phyloP scores from a whole-genome alignment of 2,329 filamentous ascomycete species.

The Colletotrichum noveboracense region DNA sequence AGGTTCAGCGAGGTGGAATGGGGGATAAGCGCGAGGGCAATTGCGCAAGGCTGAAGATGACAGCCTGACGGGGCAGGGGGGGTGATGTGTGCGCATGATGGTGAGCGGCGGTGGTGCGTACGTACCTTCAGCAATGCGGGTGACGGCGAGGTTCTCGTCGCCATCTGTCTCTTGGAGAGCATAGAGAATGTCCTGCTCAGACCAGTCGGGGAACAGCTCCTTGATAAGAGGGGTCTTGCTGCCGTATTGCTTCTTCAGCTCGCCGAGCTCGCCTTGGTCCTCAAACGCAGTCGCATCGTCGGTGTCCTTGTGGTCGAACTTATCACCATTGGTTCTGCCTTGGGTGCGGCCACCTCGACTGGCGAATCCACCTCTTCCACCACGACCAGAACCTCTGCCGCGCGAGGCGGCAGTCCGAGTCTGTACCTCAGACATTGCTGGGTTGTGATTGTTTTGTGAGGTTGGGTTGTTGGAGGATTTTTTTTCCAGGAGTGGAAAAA shows the following conservation, averaged over 20 bases:
- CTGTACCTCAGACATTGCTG: constrained; percentile 89
- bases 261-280: constrained; percentile 88
- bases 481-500: constrained; percentile 20
- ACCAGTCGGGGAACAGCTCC: constrained; percentile 96
- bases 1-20: not conserved
- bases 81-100: not conserved
- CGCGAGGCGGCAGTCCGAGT: constrained; percentile 82
- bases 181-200: constrained; percentile 91
- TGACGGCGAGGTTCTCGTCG: constrained; percentile 76
- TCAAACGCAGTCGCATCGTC: constrained; percentile 64
- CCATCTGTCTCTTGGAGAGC: constrained; percentile 88
- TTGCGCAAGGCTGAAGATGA: constrained; percentile 8
- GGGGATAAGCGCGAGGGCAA: not conserved
- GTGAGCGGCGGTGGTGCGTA: constrained; percentile 6
- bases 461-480: not conserved
- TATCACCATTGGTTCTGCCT: constrained; percentile 74
- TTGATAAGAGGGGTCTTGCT: constrained; percentile 81
- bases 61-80: constrained; percentile 1
- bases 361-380: constrained; percentile 79
- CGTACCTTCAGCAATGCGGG: constrained; percentile 80
- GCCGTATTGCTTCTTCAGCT: constrained; percentile 90
- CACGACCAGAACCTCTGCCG: constrained; percentile 89
- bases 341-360: constrained; percentile 73
- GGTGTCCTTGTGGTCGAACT: constrained; percentile 59
- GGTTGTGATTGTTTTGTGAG: constrained; percentile 12